Percentiles rank a stretch among this genome's conserved stretches.
Conservation (phyloP, 202 grass and related monocot genomes). For the Setaria viridis region DNA sequence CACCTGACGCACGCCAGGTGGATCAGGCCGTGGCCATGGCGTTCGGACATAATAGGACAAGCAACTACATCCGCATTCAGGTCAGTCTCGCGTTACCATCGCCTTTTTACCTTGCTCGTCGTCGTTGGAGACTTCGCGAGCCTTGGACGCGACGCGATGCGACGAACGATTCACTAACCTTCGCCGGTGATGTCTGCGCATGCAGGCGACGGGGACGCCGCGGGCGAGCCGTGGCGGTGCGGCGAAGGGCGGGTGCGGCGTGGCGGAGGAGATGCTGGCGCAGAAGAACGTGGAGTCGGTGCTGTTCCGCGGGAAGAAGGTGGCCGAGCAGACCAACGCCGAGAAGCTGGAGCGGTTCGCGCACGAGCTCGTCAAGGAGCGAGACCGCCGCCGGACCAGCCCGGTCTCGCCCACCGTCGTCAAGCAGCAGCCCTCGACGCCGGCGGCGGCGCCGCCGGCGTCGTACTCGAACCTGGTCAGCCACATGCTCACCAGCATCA, state of each 20-base stretch:
- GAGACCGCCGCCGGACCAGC: constrained; percentile 58
- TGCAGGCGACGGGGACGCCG: constrained; percentile 64
- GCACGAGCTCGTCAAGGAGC: constrained; percentile 79
- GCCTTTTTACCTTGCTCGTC: not conserved
- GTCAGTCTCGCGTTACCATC: constrained; percentile 34
- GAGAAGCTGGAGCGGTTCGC: constrained; percentile 87
- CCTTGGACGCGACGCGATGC: not conserved
- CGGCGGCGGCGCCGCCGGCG: constrained; percentile 19
- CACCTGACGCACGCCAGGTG: constrained; percentile 55
- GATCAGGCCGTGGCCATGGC: constrained; percentile 97
- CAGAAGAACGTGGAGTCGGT: constrained; percentile 86
- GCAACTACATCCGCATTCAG: constrained; percentile 95
- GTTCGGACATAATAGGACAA: constrained; percentile 82
- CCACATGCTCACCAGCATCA: constrained; percentile 75
- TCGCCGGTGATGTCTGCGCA: too few relatives aligned
- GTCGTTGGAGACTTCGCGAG: not conserved
- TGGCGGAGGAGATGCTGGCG: constrained; percentile 72
- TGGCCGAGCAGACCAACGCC: constrained; percentile 79
- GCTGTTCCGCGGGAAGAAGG: constrained; percentile 78
- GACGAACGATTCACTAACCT: not conserved
- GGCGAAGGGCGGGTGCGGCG: not conserved
- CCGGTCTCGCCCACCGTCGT: constrained; percentile 40
- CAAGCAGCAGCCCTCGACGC: constrained; percentile 43
- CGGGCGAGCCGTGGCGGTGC: constrained; percentile 7
- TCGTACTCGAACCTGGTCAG: constrained; percentile 80